phyloP scores from a whole-genome alignment of 192 early-diverging fungal species.

The Powellomyces hirtus region DNA sequence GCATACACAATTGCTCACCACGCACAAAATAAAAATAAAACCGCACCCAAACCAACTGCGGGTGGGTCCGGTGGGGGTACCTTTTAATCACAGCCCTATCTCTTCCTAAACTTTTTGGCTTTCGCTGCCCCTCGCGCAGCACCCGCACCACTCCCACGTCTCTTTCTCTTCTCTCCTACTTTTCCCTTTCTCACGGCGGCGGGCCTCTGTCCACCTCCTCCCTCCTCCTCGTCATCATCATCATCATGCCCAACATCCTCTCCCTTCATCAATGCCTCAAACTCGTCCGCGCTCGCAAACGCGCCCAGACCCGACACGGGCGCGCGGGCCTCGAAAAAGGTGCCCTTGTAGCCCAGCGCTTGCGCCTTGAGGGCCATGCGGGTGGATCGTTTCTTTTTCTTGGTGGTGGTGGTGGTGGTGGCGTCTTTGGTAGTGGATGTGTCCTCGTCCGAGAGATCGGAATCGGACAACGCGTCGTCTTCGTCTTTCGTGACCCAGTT shows the following conservation, averaged over 20 bases:
- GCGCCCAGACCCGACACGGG: constrained; percentile 52
- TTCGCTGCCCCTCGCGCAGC: too few relatives aligned
- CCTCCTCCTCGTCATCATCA: too few relatives aligned
- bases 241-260: constrained; percentile 47
- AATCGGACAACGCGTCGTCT: constrained; percentile 11
- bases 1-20: too few relatives aligned
- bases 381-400: constrained; percentile 45
- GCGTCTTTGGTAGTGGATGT: constrained; percentile 45
- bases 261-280: constrained; percentile 45
- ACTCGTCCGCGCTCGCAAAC: constrained; percentile 64
- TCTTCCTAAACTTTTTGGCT: too few relatives aligned
- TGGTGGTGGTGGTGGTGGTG: constrained; percentile 44
- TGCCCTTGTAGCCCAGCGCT: constrained; percentile 57
- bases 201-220: too few relatives aligned
- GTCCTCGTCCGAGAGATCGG: constrained; percentile 17
- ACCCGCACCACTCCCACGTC: too few relatives aligned
- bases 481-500: constrained; percentile 15
- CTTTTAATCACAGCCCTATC: too few relatives aligned
- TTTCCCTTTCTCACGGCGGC: too few relatives aligned
- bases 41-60: too few relatives aligned
- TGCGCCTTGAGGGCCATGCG: constrained; percentile 49
- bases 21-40: too few relatives aligned
- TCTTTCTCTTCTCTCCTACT: too few relatives aligned
- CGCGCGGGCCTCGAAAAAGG: constrained; percentile 39
- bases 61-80: too few relatives aligned